Evolutionary conservation across 306 rosid species (phyloP).

Genomic region (Cercis canadensis): DNA sequence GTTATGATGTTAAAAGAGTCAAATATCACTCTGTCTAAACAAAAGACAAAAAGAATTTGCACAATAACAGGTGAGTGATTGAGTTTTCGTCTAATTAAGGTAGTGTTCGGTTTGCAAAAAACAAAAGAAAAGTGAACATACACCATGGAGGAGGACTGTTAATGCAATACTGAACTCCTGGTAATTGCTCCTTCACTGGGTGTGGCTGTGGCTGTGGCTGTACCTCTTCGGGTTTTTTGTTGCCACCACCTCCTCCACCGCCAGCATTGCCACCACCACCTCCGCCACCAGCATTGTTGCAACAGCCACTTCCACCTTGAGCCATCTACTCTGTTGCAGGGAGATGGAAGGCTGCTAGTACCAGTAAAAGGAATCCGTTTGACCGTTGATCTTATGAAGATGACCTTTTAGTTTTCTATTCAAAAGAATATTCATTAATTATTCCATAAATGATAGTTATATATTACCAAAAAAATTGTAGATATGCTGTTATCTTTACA

Average conservation of each 20-base stretch:
- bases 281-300: no score
- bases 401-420: neutral
- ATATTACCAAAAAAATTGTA: neutral
- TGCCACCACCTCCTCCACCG: neutral
- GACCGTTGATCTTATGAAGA: neutral
- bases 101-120: no score
- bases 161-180: conserved; percentile 75
- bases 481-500: no score
- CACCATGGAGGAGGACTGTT: conserved; percentile 92
- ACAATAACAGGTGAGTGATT: no score
- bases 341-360: neutral
- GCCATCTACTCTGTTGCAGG: conserved; percentile 31
- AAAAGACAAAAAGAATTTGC: no score
- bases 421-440: neutral
- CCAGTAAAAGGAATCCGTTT: no score
- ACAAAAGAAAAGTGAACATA: conserved; percentile 28
- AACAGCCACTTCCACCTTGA: conserved; percentile 3
- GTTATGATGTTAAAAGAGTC: no score
- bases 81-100: no score
- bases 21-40: no score
- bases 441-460: no score
- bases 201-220: conserved; percentile 45
- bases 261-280: no score
- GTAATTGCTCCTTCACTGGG: conserved; percentile 63
- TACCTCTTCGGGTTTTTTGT: conserved; percentile 2